Base-by-base conservation (phyloP, 352 stramenopile species). In the Phytophthora sp. region DNA sequence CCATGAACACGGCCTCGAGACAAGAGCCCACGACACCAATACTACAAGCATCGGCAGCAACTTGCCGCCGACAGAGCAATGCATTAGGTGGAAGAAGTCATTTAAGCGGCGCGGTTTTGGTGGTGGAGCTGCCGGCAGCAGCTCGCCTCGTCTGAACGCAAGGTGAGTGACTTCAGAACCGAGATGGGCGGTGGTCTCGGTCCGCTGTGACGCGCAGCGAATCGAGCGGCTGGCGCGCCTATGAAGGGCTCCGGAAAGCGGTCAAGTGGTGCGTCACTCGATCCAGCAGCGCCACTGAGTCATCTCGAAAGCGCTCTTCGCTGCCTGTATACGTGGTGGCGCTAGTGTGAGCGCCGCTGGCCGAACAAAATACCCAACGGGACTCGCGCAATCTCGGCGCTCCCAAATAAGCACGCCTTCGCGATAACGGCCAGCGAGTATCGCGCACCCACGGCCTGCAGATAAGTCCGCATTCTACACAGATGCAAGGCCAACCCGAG, bases 341-440 rank as follows among this genome's bases (percentile, higher is more conserved):
- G n/a, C n/a, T n/a, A n/a, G n/a, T n/a, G n/a, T n/a, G n/a, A 39
- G 18, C 18, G 10, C 13, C 31, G n/a, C 23, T 17, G 23, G 11
- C 34, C 51, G 24, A 77, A 67, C 27, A 77, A 49, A 57, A 67
- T 32, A 15, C 41, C 56, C 52, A 53, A 51, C 32, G 68, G 63
- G 3, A 77, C 63, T 34, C 37, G 42, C 21, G 42, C 49, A 24
- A 77, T 73, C 32, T 37, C 58, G n/a, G 59, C 53, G 42, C 54
- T 77, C 4, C 68, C 68, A 42, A 77, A 77, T 27, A 74, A 15
- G 34, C 52, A 73, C 23, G 63, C 57, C 35, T 73, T 69, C 9
- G 64, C 38, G 27, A 76, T 69, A 30, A 30, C 48, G 31, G 53
- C 38, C 17, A 76, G 37, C 30, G 68, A 76, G 34, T 76, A 76